A percentile compares a stretch with the other conserved stretches of the same genome.
These are phyloP conservation scores for Heliosperma pusillum DNA, from an alignment of 148 eudicot species.

Conservation along the genomic window DNA sequence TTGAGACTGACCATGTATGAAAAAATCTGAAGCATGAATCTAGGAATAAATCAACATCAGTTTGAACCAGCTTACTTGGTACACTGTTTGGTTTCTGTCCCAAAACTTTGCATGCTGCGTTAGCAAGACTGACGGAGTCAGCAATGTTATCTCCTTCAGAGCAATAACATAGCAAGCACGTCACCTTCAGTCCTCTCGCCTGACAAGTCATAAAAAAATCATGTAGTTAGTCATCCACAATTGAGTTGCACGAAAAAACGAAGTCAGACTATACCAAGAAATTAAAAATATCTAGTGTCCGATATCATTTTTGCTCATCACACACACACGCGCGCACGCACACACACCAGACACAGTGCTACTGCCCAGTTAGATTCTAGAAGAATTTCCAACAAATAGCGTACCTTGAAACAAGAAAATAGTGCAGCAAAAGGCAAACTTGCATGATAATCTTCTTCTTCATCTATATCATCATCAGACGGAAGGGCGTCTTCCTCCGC, in stretches of 20 bases:
- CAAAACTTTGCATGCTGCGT: slow-evolving; percentile 60
- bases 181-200: slow-evolving; percentile 94
- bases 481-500: slow-evolving; percentile 41
- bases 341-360: neutral
- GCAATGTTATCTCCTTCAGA: slow-evolving; percentile 98
- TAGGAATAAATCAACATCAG: neutral
- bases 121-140: slow-evolving; percentile 82
- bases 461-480: slow-evolving; percentile 61
- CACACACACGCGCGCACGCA: neutral
- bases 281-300: neutral
- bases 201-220: slow-evolving; percentile 24
- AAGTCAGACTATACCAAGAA: neutral
- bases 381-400: neutral
- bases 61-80: slow-evolving; percentile 38
- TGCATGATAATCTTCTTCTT: slow-evolving; percentile 77
- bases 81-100: slow-evolving; percentile 33
- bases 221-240: neutral
- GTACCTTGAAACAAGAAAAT: slow-evolving; percentile 90
- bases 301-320: neutral
- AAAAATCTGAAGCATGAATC: neutral
- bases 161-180: slow-evolving; percentile 89
- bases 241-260: neutral
- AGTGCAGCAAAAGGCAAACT: slow-evolving; percentile 95
- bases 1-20: neutral
- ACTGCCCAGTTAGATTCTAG: neutral